Conservation (phyloP, 1,284 basidiomycete genomes). For the Leccinum subrobustum region DNA sequence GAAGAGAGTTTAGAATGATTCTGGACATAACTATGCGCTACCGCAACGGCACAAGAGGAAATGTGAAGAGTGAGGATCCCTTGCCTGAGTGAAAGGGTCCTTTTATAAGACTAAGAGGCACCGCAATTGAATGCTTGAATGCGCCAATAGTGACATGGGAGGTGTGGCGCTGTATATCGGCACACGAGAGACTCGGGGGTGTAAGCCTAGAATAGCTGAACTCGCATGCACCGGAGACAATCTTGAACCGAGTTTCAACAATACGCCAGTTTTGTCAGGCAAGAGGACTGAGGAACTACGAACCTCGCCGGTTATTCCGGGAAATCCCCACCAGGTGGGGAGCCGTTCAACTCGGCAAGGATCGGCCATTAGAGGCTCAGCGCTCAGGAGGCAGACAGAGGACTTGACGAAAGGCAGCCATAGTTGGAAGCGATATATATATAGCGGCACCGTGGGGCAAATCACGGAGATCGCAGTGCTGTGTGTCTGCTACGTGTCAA, state of each 20-base stretch:
- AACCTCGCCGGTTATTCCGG: neutral
- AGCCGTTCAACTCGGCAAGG: neutral
- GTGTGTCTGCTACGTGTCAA: neutral
- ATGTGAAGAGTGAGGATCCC: neutral
- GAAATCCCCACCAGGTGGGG: neutral
- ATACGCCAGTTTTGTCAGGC: neutral
- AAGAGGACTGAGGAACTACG: neutral
- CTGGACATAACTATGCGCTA: slow-evolving; percentile 19
- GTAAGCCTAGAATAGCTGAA: neutral
- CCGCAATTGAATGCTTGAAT: neutral
- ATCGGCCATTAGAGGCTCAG: neutral
- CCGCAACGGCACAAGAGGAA: neutral
- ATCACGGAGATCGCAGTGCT: neutral
- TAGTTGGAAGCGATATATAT: slow-evolving; percentile 1
- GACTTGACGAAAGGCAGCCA: neutral
- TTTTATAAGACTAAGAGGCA: slow-evolving; percentile 23
- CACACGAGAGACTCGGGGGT: neutral
- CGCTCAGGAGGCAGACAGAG: neutral
- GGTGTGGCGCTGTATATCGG: neutral
- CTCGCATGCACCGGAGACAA: slow-evolving; percentile 7
- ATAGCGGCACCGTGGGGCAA: neutral
- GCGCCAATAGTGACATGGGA: neutral
- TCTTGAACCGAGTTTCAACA: neutral
- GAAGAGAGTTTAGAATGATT: slow-evolving; percentile 37
- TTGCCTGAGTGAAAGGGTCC: neutral